These are phyloP conservation scores for Hypoxylon trugodes DNA, from an alignment of 495 filamentous ascomycete species.

Conservation along the genomic window DNA sequence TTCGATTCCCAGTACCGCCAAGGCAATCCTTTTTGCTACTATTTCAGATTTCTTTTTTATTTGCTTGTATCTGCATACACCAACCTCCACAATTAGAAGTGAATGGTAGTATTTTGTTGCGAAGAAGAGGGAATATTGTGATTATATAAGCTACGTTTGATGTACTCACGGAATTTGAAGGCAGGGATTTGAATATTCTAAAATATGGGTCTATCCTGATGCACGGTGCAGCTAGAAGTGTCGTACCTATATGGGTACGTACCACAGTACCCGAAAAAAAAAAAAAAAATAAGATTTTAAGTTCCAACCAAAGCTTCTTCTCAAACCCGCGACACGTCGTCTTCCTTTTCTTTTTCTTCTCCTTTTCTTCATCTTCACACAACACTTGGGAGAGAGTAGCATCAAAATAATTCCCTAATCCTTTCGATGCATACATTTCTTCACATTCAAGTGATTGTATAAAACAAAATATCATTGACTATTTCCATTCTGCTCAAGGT, in stretches of 20 bases:
- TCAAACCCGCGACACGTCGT: slow-evolving; percentile 40
- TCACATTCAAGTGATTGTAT: slow-evolving; percentile 21
- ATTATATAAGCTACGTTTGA: no score
- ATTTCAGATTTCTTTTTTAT: not conserved
- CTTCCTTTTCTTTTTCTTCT: slow-evolving; percentile 9
- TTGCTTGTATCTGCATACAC: not conserved
- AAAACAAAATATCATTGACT: no score
- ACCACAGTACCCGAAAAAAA: slow-evolving; percentile 1
- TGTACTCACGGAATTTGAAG: not conserved
- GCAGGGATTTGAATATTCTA: not conserved
- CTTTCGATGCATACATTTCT: slow-evolving; percentile 2
- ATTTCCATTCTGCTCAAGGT: slow-evolving; percentile 1
- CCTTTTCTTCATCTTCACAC: slow-evolving; percentile 16
- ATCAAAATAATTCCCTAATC: slow-evolving; percentile 10
- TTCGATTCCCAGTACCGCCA: slow-evolving; percentile 39
- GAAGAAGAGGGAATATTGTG: no score
- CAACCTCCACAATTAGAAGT: no score
- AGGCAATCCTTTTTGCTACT: slow-evolving; percentile 2
- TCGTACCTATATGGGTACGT: not conserved
- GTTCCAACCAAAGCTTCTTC: slow-evolving; percentile 19
- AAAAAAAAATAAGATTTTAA: slow-evolving; percentile 25
- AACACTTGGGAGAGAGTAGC: slow-evolving; percentile 6
- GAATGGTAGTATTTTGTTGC: no score
- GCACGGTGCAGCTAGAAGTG: slow-evolving; percentile 7
- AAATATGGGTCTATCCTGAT: slow-evolving; percentile 14